These are phyloP conservation scores for Alternaria arbusti DNA, from an alignment of 2,329 filamentous ascomycete genomes.

Conservation along the genomic window DNA sequence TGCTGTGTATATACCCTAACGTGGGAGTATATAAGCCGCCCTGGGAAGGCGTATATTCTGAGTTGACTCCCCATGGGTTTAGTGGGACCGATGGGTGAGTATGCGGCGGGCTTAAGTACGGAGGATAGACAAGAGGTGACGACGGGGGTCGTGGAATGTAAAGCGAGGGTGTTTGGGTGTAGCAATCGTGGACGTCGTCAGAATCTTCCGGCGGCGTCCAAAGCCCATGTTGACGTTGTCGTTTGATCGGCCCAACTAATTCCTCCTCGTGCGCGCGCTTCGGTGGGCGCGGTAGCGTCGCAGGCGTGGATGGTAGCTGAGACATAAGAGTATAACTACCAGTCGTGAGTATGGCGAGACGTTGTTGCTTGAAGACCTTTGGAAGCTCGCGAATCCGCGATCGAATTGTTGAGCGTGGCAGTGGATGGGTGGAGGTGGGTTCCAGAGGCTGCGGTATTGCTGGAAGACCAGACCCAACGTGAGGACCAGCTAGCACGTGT, in stretches of 20 bases:
- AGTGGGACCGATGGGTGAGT: rapidly evolving
- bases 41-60: neutral
- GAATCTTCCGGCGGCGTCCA: neutral
- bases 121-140: neutral
- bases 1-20: neutral
- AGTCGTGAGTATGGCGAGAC: neutral
- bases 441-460: too few species aligned
- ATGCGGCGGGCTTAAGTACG: neutral
- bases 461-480: too few species aligned
- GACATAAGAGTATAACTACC: neutral
- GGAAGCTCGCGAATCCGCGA: neutral
- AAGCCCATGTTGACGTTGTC: neutral
- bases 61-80: neutral
- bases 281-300: neutral
- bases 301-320: neutral
- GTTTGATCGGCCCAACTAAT: neutral
- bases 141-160: neutral
- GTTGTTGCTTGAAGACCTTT: too few species aligned
- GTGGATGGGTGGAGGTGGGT: neutral
- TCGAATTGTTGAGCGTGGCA: neutral
- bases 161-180: neutral
- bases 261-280: neutral
- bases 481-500: neutral
- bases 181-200: neutral
- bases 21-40: neutral